These are phyloP conservation scores for Daldinia grandis DNA, from an alignment of 495 filamentous ascomycete species.

Conservation along the genomic window DNA sequence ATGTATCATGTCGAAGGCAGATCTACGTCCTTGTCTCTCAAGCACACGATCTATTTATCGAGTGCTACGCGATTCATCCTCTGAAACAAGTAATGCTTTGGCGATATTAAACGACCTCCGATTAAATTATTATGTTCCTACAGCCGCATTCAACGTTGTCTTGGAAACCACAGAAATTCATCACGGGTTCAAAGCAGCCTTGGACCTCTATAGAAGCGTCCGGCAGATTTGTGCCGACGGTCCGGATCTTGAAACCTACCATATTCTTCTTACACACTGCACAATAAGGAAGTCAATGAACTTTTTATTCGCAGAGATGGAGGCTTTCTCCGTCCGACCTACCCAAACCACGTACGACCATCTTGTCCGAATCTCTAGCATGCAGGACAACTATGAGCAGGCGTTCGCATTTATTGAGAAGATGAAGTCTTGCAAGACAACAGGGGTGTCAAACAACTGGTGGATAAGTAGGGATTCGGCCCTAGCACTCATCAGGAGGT, in stretches of 20 bases:
- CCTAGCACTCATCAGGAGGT: conserved; percentile 53
- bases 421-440: conserved; percentile 51
- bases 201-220: conserved; percentile 76
- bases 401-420: conserved; percentile 67
- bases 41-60: conserved; percentile 67
- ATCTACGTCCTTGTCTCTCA: conserved; percentile 57
- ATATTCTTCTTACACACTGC: conserved; percentile 72
- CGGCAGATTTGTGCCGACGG: conserved; percentile 66
- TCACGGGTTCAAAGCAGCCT: conserved; percentile 59
- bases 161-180: conserved; percentile 62
- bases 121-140: conserved; percentile 57
- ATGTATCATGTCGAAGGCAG: conserved; percentile 71
- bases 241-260: conserved; percentile 70
- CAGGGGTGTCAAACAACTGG: conserved; percentile 24
- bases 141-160: conserved; percentile 67
- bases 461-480: conserved; percentile 53
- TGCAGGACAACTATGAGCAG: conserved; percentile 60
- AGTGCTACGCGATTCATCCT: conserved; percentile 44
- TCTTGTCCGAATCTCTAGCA: conserved; percentile 71
- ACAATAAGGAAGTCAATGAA: conserved; percentile 65
- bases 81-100: conserved; percentile 57
- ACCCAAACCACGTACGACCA: conserved; percentile 71
- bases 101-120: conserved; percentile 62
- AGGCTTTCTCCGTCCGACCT: conserved; percentile 66
- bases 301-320: conserved; percentile 80